Evolutionary conservation across 2,329 filamentous ascomycete genomes (phyloP).

Genomic region (Ophiostoma australiae): DNA sequence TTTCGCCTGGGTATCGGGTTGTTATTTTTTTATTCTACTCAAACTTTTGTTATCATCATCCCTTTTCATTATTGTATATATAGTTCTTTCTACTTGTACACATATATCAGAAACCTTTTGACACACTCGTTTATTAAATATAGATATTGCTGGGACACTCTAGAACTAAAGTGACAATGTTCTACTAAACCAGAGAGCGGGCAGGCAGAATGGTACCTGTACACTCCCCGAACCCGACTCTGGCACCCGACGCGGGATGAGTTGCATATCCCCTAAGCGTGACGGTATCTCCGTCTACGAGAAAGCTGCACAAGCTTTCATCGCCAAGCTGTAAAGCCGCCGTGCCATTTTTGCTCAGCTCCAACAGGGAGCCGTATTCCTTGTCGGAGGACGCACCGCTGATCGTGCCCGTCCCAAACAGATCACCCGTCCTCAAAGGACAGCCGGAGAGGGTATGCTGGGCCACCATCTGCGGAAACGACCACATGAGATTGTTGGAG

Average conservation of each 20-base stretch:
- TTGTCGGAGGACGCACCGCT: conserved; percentile 39
- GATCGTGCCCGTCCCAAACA: conserved; percentile 76
- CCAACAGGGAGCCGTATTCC: conserved; percentile 41
- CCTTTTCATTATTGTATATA: not conserved
- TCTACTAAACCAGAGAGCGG: not conserved
- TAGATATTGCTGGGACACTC: not conserved
- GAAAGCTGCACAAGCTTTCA: conserved; percentile 40
- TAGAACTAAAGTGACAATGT: not conserved
- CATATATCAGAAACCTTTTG: not conserved
- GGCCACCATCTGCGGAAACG: conserved; percentile 77
- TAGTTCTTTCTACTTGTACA: not conserved
- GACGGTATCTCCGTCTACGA: conserved; percentile 45
- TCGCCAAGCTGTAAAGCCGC: conserved; percentile 38
- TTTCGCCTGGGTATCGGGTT: not conserved
- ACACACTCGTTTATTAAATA: not conserved
- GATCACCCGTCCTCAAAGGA: conserved; percentile 65
- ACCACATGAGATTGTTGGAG: conserved; percentile 64
- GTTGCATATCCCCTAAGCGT: conserved; percentile 37
- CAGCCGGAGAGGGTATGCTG: conserved; percentile 77
- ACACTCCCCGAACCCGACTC: conserved; percentile 45
- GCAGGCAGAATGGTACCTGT: conserved; percentile 24
- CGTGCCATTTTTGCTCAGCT: conserved; percentile 44
- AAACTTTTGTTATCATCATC: not conserved
- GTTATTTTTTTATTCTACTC: not conserved
- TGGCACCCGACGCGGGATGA: conserved; percentile 31